Conservation (phyloP, 768 basidiomycete species). For the Pleurotus ostreatus region DNA sequence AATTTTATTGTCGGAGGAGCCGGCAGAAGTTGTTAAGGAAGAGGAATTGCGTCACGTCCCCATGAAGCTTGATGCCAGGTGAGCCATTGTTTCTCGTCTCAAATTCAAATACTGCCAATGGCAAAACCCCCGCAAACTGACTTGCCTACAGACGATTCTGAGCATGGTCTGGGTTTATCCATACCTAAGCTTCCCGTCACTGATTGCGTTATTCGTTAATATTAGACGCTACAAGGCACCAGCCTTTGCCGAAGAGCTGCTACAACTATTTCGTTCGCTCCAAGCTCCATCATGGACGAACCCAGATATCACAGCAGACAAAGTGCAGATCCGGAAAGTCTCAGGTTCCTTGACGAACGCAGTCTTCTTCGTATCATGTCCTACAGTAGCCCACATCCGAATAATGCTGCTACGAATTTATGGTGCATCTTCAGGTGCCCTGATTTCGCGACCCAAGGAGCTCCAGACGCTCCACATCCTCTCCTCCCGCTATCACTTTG, state of each 20-base stretch:
- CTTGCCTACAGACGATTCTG: constrained; percentile 24
- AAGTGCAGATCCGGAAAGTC: constrained; percentile 69
- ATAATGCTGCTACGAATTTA: constrained; percentile 90
- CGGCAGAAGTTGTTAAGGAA: constrained; percentile 41
- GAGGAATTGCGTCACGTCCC: constrained; percentile 61
- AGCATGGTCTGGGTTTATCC: constrained; percentile 33
- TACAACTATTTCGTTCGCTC: constrained; percentile 52
- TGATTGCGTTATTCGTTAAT: constrained; percentile 15
- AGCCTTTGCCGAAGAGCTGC: constrained; percentile 49
- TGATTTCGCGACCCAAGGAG: constrained; percentile 87
- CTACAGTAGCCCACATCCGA: constrained; percentile 38
- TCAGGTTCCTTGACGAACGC: constrained; percentile 94
- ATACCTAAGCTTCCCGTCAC: constrained; percentile 16
- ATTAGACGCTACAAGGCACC: constrained; percentile 62
- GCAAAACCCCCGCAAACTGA: constrained; percentile 29
- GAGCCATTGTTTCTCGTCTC: constrained; percentile 33
- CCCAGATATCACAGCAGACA: constrained; percentile 37
- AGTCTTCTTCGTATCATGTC: constrained; percentile 92
- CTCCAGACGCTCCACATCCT: constrained; percentile 86
- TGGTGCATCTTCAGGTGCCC: constrained; percentile 77
- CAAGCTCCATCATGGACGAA: constrained; percentile 58
- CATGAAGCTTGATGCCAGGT: constrained; percentile 65
- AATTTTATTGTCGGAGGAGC: constrained; percentile 29
- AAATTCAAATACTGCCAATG: constrained; percentile 19
- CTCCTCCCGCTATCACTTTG: constrained; percentile 83